These are phyloP conservation scores for Aspergillus chevalieri DNA, from an alignment of 2,329 filamentous ascomycete genomes.

Conservation along the genomic window DNA sequence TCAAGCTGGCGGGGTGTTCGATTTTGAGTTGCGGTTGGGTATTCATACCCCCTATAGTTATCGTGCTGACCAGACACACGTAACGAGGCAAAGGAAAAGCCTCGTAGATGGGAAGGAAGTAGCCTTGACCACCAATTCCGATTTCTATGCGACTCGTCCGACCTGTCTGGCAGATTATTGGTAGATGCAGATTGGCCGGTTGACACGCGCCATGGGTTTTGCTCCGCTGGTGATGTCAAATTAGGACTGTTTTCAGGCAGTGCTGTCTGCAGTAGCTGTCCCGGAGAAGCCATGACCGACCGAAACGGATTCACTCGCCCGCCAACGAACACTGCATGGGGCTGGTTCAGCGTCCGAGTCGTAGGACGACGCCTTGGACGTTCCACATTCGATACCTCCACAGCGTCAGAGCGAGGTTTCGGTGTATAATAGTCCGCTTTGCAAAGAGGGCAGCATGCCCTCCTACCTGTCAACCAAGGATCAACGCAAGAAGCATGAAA, in stretches of 20 bases:
- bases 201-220: not conserved
- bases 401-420: slow-evolving; percentile 67
- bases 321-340: slow-evolving; percentile 31
- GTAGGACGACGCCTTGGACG: slow-evolving; percentile 24
- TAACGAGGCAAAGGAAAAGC: slow-evolving; percentile 1
- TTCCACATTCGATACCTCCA: slow-evolving; percentile 23
- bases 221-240: slow-evolving; percentile 8
- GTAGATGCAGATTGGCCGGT: not conserved
- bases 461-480: slow-evolving; percentile 88
- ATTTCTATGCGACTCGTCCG: slow-evolving; percentile 3
- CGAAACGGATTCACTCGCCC: slow-evolving; percentile 26
- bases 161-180: not conserved
- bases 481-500: slow-evolving; percentile 96
- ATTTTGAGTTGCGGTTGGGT: not conserved
- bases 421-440: slow-evolving; percentile 97
- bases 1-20: slow-evolving; percentile 18
- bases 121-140: slow-evolving; percentile 9
- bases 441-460: slow-evolving; percentile 93
- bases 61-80: not conserved
- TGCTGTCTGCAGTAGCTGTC: slow-evolving; percentile 28
- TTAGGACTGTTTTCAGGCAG: slow-evolving; percentile 20
- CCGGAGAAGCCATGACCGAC: slow-evolving; percentile 31
- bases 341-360: slow-evolving; percentile 24
- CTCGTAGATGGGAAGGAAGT: slow-evolving; percentile 11
- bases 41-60: not conserved